phyloP scores from a whole-genome alignment of 257 asterid genomes.

The Nicotiana undulata region DNA sequence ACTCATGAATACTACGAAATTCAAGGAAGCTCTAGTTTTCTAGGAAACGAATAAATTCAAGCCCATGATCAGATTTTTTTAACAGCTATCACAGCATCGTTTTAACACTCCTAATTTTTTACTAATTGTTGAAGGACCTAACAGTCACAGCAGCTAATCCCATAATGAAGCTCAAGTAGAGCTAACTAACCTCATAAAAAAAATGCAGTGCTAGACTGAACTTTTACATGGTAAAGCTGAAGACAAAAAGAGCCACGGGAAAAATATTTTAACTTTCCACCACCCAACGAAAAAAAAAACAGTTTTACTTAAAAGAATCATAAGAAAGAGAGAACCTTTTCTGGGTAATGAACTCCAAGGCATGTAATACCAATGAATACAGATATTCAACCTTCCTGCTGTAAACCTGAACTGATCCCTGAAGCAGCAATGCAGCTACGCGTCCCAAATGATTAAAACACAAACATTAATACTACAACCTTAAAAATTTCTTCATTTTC shows the following conservation, averaged over 20 bases:
- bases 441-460: constrained; percentile 9
- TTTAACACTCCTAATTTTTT: neutral
- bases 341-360: constrained; percentile 73
- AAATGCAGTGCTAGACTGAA: neutral
- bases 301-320: neutral
- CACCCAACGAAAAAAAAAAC: neutral
- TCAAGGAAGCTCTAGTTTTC: neutral
- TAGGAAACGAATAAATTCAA: neutral
- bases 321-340: constrained; percentile 48
- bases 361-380: constrained; percentile 70
- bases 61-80: neutral
- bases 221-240: neutral
- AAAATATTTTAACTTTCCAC: neutral
- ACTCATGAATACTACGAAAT: neutral
- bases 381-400: constrained; percentile 88
- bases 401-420: constrained; percentile 88
- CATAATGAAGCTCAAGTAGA: neutral
- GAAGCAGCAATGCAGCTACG: constrained; percentile 90
- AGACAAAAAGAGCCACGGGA: neutral
- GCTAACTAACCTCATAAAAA: neutral
- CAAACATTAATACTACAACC: neutral
- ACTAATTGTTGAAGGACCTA: neutral
- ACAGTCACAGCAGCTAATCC: neutral
- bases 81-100: neutral
- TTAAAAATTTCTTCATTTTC: neutral